Base-by-base conservation (phyloP, 257 asterid species). In the Petunia secreta region DNA sequence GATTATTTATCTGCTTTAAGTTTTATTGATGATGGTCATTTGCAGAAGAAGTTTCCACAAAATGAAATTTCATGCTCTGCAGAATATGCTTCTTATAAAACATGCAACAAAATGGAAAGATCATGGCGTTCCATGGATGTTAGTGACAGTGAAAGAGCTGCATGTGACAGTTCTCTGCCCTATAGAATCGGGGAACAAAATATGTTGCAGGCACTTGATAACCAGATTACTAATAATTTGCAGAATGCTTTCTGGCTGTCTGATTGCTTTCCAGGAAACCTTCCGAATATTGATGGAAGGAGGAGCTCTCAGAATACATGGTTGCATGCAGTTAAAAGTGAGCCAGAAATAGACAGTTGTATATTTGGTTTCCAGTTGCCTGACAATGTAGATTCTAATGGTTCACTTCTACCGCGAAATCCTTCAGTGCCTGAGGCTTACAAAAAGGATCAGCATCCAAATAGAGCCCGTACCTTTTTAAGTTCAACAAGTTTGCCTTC, bases 1-100 rank as follows among this genome's bases (percentile, higher is more conserved):
- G 86, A 85, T 84, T 94, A 88, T 83, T 85, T 94, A 69, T 90
- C 95, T 81, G 93, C 93, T 83, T 86, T 95, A 82, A 88, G 85
- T 84, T 74, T 84, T 60, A 81, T 86, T 81, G 75, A 85, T 66
- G 81, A 89, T 84, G 84, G 73, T 85, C 73, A 64, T 69, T 75
- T 69, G 74, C 87, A 79, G 85, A 86, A 86, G 77, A 71, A 50
- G 7, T 48, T 63, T 79, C 54, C 82, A 46, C 77, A 54, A 77
- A 77, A 63, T 86, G 92, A 68, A 75, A 68, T 60, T 85, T 75
- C 89, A 81, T 85, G 73, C 85, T 71, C 81, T 79, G 63, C 58
- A 62, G 86, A 86, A 54, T 79, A 80, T 75, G 50, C 77, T 59
- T 75, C 86, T 37, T 83, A 40, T 80, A 78, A 63, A 79, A 81